A percentile compares a stretch with the other conserved stretches of the same genome.
Conservation (phyloP, 2,329 filamentous ascomycete species). For the Xylariaceae sp. region DNA sequence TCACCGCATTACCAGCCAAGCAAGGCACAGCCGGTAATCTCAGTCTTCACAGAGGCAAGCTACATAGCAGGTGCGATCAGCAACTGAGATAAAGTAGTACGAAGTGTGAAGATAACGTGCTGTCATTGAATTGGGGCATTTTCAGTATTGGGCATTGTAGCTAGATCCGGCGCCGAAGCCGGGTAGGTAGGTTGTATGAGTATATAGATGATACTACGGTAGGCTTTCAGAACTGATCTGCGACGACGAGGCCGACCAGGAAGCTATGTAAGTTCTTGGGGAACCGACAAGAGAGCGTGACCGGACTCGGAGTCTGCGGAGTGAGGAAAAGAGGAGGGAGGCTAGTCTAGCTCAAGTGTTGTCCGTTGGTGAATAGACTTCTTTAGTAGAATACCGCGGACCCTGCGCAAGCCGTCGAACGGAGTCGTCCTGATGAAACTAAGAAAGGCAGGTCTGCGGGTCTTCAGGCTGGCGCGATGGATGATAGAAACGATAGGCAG, state of each 20-base stretch:
- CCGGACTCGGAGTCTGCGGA: slow-evolving; percentile 1
- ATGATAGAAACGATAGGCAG: not conserved
- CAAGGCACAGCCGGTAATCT: too few relatives aligned
- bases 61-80: slow-evolving; percentile 14
- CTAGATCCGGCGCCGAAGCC: too few relatives aligned
- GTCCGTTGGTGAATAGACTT: slow-evolving; percentile 8
- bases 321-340: slow-evolving; percentile 7
- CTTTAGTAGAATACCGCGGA: too few relatives aligned
- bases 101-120: slow-evolving; percentile 3
- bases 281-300: slow-evolving; percentile 2
- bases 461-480: slow-evolving; percentile 6
- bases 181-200: too few relatives aligned
- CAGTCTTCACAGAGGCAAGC: slow-evolving; percentile 3
- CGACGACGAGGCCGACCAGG: too few relatives aligned
- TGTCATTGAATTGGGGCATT: slow-evolving; percentile 5
- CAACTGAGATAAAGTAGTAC: slow-evolving; percentile 9
- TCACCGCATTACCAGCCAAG: slow-evolving; percentile 12
- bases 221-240: too few relatives aligned
- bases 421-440: slow-evolving; percentile 7
- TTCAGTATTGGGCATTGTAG: too few relatives aligned
- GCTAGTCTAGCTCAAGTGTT: slow-evolving; percentile 14
- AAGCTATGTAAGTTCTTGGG: too few relatives aligned
- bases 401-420: slow-evolving; percentile 10
- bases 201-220: too few relatives aligned
- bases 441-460: slow-evolving; percentile 13